Evolutionary conservation across 306 rosid species (phyloP).

Genomic region (Arachis stenosperma): DNA sequence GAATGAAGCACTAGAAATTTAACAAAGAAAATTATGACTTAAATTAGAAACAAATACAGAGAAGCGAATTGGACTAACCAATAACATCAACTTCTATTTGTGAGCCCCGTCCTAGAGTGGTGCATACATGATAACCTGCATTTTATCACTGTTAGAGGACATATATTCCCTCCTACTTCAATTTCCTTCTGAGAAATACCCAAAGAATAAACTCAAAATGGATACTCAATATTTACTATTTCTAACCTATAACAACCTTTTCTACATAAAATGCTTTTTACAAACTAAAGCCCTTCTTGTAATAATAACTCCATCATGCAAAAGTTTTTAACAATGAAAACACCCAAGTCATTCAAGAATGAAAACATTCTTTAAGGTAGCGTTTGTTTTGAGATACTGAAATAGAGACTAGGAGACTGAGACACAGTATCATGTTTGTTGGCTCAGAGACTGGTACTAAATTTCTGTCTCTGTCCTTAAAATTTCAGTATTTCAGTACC

Average conservation of each 20-base stretch:
- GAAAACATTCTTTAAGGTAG: background rate
- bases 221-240: constrained; percentile 11
- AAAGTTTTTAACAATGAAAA: constrained; percentile 26
- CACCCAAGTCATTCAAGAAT: constrained; percentile 9
- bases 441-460: too few species aligned
- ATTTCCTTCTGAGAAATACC: constrained; percentile 18
- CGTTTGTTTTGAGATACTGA: too few species aligned
- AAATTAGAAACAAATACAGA: constrained; percentile 27
- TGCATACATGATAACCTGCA: constrained; percentile 88
- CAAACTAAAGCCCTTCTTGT: constrained; percentile 6
- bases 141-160: constrained; percentile 47
- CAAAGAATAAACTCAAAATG: background rate
- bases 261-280: constrained; percentile 4
- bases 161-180: constrained; percentile 26
- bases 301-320: constrained; percentile 10
- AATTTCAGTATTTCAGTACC: too few species aligned
- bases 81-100: constrained; percentile 57
- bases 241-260: constrained; percentile 29
- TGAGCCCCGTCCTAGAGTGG: constrained; percentile 63
- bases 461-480: too few species aligned
- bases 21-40: constrained; percentile 28
- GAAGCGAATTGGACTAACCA: constrained; percentile 55
- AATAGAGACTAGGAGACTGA: too few species aligned
- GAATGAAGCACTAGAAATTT: constrained; percentile 26
- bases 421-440: too few species aligned